A percentile compares a stretch with the other conserved stretches of the same genome.
Evolutionary conservation across 2,329 filamentous ascomycete species (phyloP).

Genomic region (Botrytis porri): DNA sequence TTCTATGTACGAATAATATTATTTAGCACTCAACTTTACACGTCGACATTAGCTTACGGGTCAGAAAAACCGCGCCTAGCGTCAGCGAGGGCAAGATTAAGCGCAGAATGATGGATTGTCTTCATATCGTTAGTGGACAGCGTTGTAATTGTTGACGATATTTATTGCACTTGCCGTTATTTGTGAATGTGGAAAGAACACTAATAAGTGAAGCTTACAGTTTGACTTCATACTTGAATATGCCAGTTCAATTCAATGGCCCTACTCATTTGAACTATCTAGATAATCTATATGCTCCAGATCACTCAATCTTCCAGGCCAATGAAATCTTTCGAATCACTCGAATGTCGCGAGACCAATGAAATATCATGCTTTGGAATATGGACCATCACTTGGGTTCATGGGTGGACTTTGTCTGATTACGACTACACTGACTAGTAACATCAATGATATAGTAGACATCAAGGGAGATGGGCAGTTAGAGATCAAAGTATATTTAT

Average conservation of each 20-base stretch:
- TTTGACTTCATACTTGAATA: neutral
- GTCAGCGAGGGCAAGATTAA: neutral
- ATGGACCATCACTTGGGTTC: neutral
- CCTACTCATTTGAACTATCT: neutral
- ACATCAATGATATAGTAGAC: neutral
- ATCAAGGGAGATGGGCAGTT: neutral
- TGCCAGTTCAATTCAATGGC: neutral
- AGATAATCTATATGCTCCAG: neutral
- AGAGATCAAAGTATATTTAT: neutral
- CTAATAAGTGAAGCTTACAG: neutral
- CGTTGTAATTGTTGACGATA: neutral
- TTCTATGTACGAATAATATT: neutral
- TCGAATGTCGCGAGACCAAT: neutral
- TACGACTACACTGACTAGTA: neutral
- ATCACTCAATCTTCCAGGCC: neutral
- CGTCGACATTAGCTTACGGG: neutral
- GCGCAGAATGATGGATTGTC: neutral
- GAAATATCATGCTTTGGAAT: neutral
- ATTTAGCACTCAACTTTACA: neutral
- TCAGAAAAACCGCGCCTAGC: neutral
- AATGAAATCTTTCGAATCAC: neutral
- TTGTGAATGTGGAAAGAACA: neutral
- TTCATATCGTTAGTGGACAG: neutral
- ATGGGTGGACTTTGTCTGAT: neutral
- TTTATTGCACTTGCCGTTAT: neutral